These are phyloP conservation scores for Aspergillus sp. DNA, from an alignment of 2,329 filamentous ascomycete genomes.

Conservation along the genomic window DNA sequence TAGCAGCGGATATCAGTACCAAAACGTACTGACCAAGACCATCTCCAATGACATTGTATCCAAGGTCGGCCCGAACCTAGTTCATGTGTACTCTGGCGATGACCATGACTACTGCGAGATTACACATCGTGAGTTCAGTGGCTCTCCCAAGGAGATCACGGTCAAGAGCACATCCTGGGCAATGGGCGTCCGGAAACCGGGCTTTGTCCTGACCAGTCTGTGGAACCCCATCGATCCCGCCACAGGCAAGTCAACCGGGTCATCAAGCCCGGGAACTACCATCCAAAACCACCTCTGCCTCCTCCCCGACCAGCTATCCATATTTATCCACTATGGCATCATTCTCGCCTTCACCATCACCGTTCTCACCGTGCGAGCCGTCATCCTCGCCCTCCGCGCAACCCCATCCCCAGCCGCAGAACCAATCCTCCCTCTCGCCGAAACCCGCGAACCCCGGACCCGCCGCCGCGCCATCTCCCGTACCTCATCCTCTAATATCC, in stretches of 20 bases:
- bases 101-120: constrained; percentile 98
- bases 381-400: constrained; percentile 28
- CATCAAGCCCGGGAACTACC: constrained; percentile 48
- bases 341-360: constrained; percentile 58
- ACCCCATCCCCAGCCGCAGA: constrained; percentile 12
- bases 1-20: constrained; percentile 84
- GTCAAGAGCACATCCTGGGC: constrained; percentile 95
- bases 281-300: constrained; percentile 89
- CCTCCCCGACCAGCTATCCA: constrained; percentile 80
- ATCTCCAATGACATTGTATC: constrained; percentile 75
- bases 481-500: constrained; percentile 31
- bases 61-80: constrained; percentile 72
- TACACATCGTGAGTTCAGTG: constrained; percentile 68
- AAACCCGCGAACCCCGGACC: constrained; percentile 25
- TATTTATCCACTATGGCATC: constrained; percentile 75
- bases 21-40: constrained; percentile 80
- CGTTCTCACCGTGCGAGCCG: constrained; percentile 48
- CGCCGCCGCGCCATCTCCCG: constrained; percentile 22
- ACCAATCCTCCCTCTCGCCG: constrained; percentile 31
- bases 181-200: constrained; percentile 88
- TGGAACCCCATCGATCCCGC: constrained; percentile 80
- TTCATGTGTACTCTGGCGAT: constrained; percentile 88
- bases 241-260: constrained; percentile 33
- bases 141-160: constrained; percentile 73
- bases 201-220: constrained; percentile 82